Evolutionary conservation across 2,329 filamentous ascomycete genomes (phyloP).

Genomic region (Paraphoma chrysanthemicola): DNA sequence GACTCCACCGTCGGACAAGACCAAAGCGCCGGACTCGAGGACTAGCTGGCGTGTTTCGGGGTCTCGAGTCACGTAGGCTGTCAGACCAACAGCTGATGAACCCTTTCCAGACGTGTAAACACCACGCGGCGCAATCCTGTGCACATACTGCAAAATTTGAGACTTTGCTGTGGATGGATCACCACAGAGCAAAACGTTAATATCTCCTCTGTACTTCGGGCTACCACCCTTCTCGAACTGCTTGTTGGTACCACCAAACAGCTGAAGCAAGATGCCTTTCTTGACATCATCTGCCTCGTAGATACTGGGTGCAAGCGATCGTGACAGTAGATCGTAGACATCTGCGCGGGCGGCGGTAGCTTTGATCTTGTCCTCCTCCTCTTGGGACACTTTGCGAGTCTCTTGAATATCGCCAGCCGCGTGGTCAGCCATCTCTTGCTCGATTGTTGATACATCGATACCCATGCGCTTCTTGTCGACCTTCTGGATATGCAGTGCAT

Average conservation of each 20-base stretch:
- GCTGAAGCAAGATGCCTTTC: conserved; percentile 94
- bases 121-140: conserved; percentile 93
- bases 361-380: conserved; percentile 89
- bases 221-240: conserved; percentile 95
- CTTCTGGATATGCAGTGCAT: conserved; percentile 94
- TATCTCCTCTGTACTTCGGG: conserved; percentile 94
- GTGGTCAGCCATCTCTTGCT: conserved; percentile 78
- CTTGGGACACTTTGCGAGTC: conserved; percentile 79
- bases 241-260: conserved; percentile 98
- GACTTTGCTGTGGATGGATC: conserved; percentile 97
- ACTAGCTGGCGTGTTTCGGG: conserved; percentile 76
- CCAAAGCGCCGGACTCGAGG: conserved; percentile 75
- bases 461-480: conserved; percentile 95
- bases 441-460: conserved; percentile 86
- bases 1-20: conserved; percentile 76
- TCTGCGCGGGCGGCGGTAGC: conserved; percentile 80
- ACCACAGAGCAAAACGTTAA: conserved; percentile 95
- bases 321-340: conserved; percentile 89
- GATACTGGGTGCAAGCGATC: conserved; percentile 91
- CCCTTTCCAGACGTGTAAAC: conserved; percentile 80
- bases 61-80: conserved; percentile 78
- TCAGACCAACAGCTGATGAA: conserved; percentile 77
- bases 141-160: conserved; percentile 90
- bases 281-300: conserved; percentile 99
- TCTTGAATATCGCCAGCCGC: conserved; percentile 78